Base-by-base conservation (phyloP, 345 rosid genomes). In the Erucastrum elatum region DNA sequence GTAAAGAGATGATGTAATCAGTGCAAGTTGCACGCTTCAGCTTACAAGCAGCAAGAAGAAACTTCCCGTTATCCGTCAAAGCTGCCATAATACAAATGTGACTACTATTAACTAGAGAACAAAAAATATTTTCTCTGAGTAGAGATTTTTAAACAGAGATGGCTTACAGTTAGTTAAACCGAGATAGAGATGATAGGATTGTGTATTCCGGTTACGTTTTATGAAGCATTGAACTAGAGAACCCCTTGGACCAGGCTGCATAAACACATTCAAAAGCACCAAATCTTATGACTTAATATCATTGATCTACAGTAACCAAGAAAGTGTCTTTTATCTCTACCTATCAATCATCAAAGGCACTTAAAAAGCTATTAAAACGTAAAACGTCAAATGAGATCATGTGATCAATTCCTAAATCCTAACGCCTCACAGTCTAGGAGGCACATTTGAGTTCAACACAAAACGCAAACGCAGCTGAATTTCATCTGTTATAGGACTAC, bases 241-340 rank as follows among this genome's bases (percentile, higher is more conserved):
- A 74, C 87, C 88, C 63, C 85, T 86, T 31, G 96, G 91, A 51
- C 96, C 96, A 71, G 96, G 89, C 96, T 91, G 86, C 87, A 73
- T 3, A 74, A 51, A 69, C 41, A 13, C 35, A 65, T 41, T 21
- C 53, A 35, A 34, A 0, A 2, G 5, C 37, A 34, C 5, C 49
- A 62, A 29, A 44, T 25, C 15, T 55, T 34, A 8, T 12, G 17
- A 29, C 11, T 10, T 55, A 65, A 65, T 26, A 64, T 37, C 10
- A 8, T 41, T n/a, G 8, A 30, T 37, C 31, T 35, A 65, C 10
- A 37, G 9, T 29, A 62, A 53, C n/a, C 56, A 58, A 12, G 12
- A 65, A 56, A 65, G 34, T 39, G 15, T 15, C 0, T 49, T 44
- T 3, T 29, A 9, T 60, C 44, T 60, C 44, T 63, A 34, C 53